phyloP scores from a whole-genome alignment of 1,139 yeast genomes.

The Protomyces inouyei region DNA sequence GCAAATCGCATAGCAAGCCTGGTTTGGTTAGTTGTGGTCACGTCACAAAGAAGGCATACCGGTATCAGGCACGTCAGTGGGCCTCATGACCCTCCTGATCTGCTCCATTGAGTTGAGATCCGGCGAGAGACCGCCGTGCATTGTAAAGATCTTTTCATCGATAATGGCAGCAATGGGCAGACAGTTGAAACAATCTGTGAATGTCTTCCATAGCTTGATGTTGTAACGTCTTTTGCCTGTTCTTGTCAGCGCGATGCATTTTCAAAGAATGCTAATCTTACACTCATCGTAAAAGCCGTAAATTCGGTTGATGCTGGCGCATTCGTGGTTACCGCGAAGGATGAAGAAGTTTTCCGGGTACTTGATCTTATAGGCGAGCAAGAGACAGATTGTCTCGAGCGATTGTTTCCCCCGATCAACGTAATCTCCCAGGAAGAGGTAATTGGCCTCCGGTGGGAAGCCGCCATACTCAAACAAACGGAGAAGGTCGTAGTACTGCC shows the following conservation, averaged over 20 bases:
- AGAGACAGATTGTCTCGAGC: constrained; percentile 83
- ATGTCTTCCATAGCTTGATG: constrained; percentile 95
- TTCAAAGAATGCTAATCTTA: constrained; percentile 36
- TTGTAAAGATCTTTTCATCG: constrained; percentile 94
- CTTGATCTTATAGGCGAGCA: constrained; percentile 91
- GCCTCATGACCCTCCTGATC: constrained; percentile 96
- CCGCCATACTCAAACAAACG: constrained; percentile 97
- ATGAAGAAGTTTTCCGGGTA: constrained; percentile 96
- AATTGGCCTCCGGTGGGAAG: constrained; percentile 97
- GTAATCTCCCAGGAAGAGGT: constrained; percentile 89
- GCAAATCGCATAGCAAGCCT: constrained; percentile 80
- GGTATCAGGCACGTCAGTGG: constrained; percentile 90
- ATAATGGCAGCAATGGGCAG: constrained; percentile 96
- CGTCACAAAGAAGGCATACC: constrained; percentile 8
- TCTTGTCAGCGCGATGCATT: not conserved
- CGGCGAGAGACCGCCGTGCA: constrained; percentile 98
- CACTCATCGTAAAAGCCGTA: constrained; percentile 98
- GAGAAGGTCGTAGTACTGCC: constrained; percentile 91
- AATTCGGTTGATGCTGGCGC: constrained; percentile 94
- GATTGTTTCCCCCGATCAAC: constrained; percentile 98
- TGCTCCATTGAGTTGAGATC: constrained; percentile 97
- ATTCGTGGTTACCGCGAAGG: constrained; percentile 93
- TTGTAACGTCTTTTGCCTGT: constrained; percentile 77
- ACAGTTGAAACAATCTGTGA: constrained; percentile 96
- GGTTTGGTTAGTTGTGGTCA: constrained; percentile 45